These are phyloP conservation scores for Coniochaeta ligniaria DNA, from an alignment of 2,329 filamentous ascomycete species.

Conservation along the genomic window DNA sequence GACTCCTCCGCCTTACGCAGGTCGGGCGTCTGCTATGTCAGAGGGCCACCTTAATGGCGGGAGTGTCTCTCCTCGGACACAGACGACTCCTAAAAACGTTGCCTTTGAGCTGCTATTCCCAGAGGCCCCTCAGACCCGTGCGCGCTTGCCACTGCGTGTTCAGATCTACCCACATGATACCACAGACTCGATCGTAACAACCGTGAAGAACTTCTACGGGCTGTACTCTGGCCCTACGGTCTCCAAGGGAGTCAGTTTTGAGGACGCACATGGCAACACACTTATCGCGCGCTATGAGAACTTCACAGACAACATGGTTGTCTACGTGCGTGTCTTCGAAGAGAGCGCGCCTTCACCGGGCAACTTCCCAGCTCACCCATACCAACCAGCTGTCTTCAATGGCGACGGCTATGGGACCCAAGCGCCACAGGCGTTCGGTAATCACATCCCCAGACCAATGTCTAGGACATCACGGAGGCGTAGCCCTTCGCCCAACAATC, in stretches of 20 bases:
- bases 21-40: conserved; percentile 16
- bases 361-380: conserved; percentile 43
- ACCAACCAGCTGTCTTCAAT: conserved; percentile 48
- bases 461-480: conserved; percentile 68
- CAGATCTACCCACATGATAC: conserved; percentile 94
- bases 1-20: conserved; percentile 39
- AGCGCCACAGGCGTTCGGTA: conserved; percentile 22
- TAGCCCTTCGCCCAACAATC: conserved; percentile 67
- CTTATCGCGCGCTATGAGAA: conserved; percentile 97
- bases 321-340: conserved; percentile 82
- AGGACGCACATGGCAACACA: conserved; percentile 81
- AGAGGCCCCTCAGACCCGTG: conserved; percentile 60
- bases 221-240: conserved; percentile 69
- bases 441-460: conserved; percentile 51
- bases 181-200: conserved; percentile 95
- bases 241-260: conserved; percentile 84
- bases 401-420: conserved; percentile 44
- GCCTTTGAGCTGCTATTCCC: conserved; percentile 70
- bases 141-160: conserved; percentile 75
- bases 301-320: conserved; percentile 83
- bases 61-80: conserved; percentile 34
- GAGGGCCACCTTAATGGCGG: conserved; percentile 24
- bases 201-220: conserved; percentile 98
- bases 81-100: conserved; percentile 59
- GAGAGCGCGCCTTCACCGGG: conserved; percentile 38